Evolutionary conservation across 768 basidiomycete species (phyloP), one percentile per base, ranked within the genome.

Genomic region (Mycena amicta): DNA sequence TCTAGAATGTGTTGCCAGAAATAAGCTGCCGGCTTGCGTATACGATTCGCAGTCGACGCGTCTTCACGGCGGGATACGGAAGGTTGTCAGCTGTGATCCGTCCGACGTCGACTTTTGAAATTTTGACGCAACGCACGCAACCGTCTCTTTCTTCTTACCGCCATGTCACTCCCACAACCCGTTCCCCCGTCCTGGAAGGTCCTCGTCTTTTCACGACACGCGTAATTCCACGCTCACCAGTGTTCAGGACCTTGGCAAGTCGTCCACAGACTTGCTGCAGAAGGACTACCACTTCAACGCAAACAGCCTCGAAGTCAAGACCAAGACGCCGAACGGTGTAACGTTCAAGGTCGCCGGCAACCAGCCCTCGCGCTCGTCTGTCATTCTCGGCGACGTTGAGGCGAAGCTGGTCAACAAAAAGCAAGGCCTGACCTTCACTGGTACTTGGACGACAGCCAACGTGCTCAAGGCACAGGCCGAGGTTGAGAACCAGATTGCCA

Each of bases 141-240:
- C 46, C 52, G 30, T 41, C 50, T 57, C n/a, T 51, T 49, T 8
- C 37, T 49, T 2, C 22, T 23, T 51, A 57, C 71, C 67, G 75
- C 71, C 76, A 94, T 93, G 92, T 91, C 92, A 73, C 83, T 93
- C 68, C 92, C 95, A 74, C 95, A 96, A 71, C 93, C 95, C 62
- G 95, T 97, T 68, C 95, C 94, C 74, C 95, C 94, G 57, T 94
- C 92, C 71, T 97, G 94, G 94, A 95, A 95, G 87, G 94, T 89
- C 65, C 28, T 4, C 30, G n/a, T 43, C 41, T 16, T 54, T 16
- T 13, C n/a, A 11, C 23, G 4, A 23, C 15, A 1, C 8, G 22
- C 16, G 1, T 41, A 3, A n/a, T 25, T 27, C 12, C 37, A 23
- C 27, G 41, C 61, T 56, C 60, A 66, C 61, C 26, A n/a, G 52